These are phyloP conservation scores for Heterobasidion occidentale DNA, from an alignment of 1,284 basidiomycete species.

Conservation along the genomic window DNA sequence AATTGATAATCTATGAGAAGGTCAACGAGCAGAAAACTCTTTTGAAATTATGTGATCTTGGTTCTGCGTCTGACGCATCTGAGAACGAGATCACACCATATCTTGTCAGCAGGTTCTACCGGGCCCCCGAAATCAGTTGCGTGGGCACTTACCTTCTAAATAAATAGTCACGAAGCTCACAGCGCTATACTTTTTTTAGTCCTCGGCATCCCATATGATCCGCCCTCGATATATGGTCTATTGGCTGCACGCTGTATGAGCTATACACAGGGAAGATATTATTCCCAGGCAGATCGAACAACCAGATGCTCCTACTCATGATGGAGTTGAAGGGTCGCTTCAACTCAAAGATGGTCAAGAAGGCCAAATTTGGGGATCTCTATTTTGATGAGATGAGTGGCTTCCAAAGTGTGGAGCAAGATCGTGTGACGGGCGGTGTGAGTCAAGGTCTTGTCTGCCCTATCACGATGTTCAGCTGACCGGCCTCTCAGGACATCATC, in stretches of 20 bases:
- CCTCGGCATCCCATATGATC: conserved; percentile 91
- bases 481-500: conserved; percentile 58
- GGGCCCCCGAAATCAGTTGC: conserved; percentile 97
- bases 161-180: not conserved
- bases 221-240: conserved; percentile 93
- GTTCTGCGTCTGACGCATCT: conserved; percentile 88
- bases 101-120: conserved; percentile 96
- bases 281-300: conserved; percentile 94
- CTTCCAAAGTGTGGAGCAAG: conserved; percentile 75
- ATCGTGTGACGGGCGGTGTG: conserved; percentile 77
- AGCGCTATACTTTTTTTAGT: conserved; percentile 40
- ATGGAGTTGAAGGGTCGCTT: conserved; percentile 96
- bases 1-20: conserved; percentile 29
- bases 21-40: conserved; percentile 94
- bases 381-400: conserved; percentile 92
- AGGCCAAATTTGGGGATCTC: conserved; percentile 83
- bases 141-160: conserved; percentile 23
- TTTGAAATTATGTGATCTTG: conserved; percentile 93
- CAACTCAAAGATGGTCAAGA: conserved; percentile 91
- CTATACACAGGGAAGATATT: conserved; percentile 98
- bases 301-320: conserved; percentile 96
- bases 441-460: conserved; percentile 25
- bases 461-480: conserved; percentile 12
- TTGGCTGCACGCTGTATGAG: conserved; percentile 97
- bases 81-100: conserved; percentile 99